Evolutionary conservation across 2,329 filamentous ascomycete species (phyloP), one percentile per base, ranked within the genome.

Genomic region (Fusarium sp.): DNA sequence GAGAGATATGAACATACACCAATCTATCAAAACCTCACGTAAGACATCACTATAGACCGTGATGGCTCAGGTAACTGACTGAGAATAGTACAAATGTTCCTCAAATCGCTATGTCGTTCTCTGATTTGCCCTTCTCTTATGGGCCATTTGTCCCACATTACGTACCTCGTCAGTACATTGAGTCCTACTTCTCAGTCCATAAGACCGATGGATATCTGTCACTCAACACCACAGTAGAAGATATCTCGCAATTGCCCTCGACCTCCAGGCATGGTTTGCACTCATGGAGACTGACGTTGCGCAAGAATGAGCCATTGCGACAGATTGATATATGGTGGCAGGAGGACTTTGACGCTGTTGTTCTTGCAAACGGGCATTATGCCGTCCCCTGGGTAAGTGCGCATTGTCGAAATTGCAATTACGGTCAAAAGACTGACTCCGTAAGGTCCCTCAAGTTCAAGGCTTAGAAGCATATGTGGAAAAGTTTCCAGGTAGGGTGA

Each of bases 81-180:
- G 4, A n/a, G 1, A 23, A 9, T 5, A 75, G 86, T 3, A 88
- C 87, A 3, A 88, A 88, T 50, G 85, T 88, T 0, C 86, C 86
- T 0, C 82, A 85, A 41, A 83, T 87, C 34, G 85, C 85, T 23
- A 88, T 88, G 86, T 82, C 79, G 7, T 87, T 88, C 67, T 87
- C 86, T 0, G 86, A 88, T 60, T 48, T 77, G 2, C 79, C 79
- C 1, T 88, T 88, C 66, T 78, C 86, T 0, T 87, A 88, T 59
- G 86, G 86, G 0, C 85, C 86, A 0, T 88, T 88, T 69, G 83
- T 82, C 14, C 86, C 86, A 0, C 86, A 88, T 69, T 81, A 84
- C 63, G 76, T 89, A 1, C 83, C 87, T 0, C 82, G 83, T 4
- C 85, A 88, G 68, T 88, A 88, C 58, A 80, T 89, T 4, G 83